Evolutionary conservation across 177 flowering plant species (phyloP).

Genomic region (Telopea speciosissima): DNA sequence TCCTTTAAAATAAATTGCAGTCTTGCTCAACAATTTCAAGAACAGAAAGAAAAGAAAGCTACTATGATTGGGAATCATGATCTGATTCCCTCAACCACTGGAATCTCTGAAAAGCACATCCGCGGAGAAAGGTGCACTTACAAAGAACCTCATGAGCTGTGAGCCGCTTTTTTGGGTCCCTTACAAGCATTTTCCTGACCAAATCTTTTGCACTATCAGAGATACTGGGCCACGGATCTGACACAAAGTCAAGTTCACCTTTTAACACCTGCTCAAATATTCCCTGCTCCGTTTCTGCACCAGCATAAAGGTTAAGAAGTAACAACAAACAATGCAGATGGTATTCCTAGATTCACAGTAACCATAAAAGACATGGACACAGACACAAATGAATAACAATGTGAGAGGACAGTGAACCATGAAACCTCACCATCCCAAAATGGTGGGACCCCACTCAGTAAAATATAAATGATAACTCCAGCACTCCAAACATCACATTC

Average conservation of each 20-base stretch:
- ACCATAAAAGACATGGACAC: not conserved
- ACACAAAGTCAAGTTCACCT: constrained; percentile 50
- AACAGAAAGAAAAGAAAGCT: too few species aligned
- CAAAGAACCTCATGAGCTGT: constrained; percentile 55
- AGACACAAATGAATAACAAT: not conserved
- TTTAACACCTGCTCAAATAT: constrained; percentile 56
- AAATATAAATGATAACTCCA: constrained; percentile 5
- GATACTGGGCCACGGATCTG: constrained; percentile 58
- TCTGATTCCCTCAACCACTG: not conserved
- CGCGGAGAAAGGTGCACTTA: constrained; percentile 20
- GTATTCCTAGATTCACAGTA: not conserved
- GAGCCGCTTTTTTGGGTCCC: constrained; percentile 45
- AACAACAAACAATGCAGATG: not conserved
- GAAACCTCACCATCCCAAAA: constrained; percentile 18
- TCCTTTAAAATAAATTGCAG: too few species aligned
- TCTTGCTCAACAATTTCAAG: too few species aligned
- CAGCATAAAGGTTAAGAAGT: not conserved
- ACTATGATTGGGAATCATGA: not conserved
- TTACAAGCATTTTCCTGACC: constrained; percentile 47
- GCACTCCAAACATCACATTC: constrained; percentile 8
- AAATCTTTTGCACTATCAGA: constrained; percentile 47
- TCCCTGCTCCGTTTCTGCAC: constrained; percentile 53
- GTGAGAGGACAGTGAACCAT: not conserved
- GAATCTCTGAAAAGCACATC: not conserved
- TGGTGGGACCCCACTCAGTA: constrained; percentile 14